These are phyloP conservation scores for Salix exigua DNA, from an alignment of 345 rosid species.

Conservation along the genomic window DNA sequence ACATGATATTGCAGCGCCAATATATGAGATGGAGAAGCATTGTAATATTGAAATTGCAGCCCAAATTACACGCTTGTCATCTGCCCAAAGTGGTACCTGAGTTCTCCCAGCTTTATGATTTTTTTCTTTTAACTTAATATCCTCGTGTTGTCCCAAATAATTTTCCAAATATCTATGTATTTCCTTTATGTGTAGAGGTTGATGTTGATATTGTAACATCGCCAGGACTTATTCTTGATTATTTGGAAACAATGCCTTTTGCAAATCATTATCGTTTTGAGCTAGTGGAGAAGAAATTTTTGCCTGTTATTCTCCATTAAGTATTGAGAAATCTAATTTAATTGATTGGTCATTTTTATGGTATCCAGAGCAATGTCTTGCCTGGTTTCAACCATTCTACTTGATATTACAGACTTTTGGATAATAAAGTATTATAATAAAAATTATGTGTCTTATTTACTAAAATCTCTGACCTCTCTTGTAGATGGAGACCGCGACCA, in stretches of 20 bases:
- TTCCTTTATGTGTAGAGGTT: background rate
- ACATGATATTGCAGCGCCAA: constrained; percentile 59
- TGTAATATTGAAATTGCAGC: constrained; percentile 95
- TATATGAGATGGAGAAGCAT: constrained; percentile 93
- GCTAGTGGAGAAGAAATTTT: background rate
- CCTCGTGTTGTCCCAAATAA: background rate
- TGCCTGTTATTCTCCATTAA: background rate
- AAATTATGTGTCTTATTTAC: background rate
- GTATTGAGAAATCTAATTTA: background rate
- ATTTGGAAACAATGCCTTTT: background rate
- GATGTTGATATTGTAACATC: background rate
- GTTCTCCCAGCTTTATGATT: constrained; percentile 11
- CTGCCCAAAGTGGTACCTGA: constrained; percentile 48
- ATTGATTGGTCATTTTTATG: background rate
- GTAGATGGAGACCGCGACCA: constrained; percentile 70
- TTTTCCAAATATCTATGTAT: background rate
- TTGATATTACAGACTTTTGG: background rate
- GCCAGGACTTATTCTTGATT: background rate
- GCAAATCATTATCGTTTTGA: background rate
- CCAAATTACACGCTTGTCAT: constrained; percentile 57
- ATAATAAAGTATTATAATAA: background rate
- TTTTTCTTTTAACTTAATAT: background rate
- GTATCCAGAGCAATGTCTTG: background rate
- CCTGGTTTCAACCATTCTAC: background rate
- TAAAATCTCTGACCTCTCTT: constrained; percentile 16